phyloP scores from a whole-genome alignment of 305 asterid species.

The Solanum hybrid region DNA sequence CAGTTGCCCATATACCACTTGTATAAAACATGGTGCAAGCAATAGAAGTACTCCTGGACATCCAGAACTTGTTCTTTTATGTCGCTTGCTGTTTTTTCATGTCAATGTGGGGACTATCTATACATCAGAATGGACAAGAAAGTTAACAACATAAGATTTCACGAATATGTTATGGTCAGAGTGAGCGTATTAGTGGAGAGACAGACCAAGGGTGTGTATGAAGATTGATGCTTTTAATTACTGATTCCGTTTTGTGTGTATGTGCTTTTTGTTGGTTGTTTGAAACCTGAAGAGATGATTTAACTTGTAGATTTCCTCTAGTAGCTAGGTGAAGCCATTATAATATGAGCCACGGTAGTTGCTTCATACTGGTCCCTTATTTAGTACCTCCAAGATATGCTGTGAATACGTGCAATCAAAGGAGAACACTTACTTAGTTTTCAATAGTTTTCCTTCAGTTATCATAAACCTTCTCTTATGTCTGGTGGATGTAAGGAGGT shows the following conservation, averaged over 20 bases:
- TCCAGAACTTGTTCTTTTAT: not conserved
- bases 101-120: not conserved
- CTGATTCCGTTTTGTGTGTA: not conserved
- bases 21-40: not conserved
- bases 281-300: not conserved
- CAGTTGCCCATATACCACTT: not conserved
- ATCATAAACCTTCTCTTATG: not conserved
- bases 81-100: not conserved
- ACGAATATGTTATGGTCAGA: not conserved
- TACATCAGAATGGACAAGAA: not conserved
- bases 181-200: not conserved
- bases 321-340: not conserved
- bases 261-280: not conserved
- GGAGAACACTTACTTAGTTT: not conserved
- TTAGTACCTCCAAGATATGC: not conserved
- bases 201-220: not conserved
- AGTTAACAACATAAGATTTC: not conserved
- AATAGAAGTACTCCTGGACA: not conserved
- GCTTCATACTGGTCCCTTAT: not conserved
- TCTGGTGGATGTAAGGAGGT: not conserved
- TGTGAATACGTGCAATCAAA: not conserved
- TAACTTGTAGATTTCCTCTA: not conserved
- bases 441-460: not conserved
- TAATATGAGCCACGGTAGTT: not conserved
- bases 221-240: not conserved